Base-by-base conservation (phyloP, 257 asterid species). In the Primulina eburnea region DNA sequence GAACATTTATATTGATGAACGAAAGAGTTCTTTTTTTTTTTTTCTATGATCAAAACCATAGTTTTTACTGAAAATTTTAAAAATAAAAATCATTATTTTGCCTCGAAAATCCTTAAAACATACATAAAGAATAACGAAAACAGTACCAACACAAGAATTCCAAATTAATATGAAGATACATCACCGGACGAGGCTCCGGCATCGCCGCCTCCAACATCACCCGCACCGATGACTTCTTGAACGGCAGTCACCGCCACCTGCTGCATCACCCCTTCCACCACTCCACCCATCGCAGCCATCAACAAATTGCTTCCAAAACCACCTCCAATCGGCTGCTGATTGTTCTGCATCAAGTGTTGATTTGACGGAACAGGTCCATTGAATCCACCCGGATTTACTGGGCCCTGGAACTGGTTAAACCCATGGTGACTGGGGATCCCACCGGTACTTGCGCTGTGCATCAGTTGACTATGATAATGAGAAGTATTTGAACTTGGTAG, bases 211-310 rank as follows among this genome's bases (percentile, higher is more conserved):
- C 26, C 26, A 24, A 24, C 26, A 24, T 24, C 26, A 24, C 1
- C 26, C 26, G 26, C 26, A 24, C 26, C 26, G 50, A 38, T 9
- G 32, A 81, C 64, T 24, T 73, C 79, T 62, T 82, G 82, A 72
- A 73, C 75, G 14, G 75, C 67, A 6, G 76, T 29, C 78, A 79
- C 85, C 10, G 84, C 90, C 8, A 79, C 75, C 59, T 61, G 82
- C 70, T 85, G 90, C 14, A 77, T 66, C 26, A 76, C 79, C 30
- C 87, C 87, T 62, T 83, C 86, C 57, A 76, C 85, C 26, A 24
- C 26, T 24, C 26, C 1, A 24, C 26, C 26, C 26, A 24, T 24
- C 17, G 78, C 87, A 4, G 77, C 75, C 69, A 26, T 64, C 82
- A 79, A 30, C 55, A 87, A 28, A 74, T 26, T 62, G 28, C 68